These are phyloP conservation scores for Ustulina deusta DNA, from an alignment of 2,329 filamentous ascomycete species.

Conservation along the genomic window DNA sequence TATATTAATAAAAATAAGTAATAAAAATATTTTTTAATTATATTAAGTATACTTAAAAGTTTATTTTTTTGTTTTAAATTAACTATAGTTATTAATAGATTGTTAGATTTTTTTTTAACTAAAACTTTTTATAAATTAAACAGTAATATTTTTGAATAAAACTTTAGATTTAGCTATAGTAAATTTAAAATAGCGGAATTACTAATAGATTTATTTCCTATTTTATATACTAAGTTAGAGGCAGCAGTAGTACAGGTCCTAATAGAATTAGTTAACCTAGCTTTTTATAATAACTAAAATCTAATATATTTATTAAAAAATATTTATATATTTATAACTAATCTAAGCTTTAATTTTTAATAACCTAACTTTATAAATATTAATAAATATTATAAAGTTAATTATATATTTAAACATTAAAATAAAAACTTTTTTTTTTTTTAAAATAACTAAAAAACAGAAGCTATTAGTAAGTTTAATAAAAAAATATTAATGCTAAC, in stretches of 20 bases:
- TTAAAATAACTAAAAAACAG: no score
- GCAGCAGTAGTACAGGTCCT: background rate
- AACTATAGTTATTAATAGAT: background rate
- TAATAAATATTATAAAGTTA: background rate
- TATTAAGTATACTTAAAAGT: constrained; percentile 14
- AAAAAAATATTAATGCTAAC: no score
- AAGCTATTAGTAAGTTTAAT: no score
- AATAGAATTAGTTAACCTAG: background rate
- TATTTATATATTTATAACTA: no score
- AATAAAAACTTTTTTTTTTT: no score
- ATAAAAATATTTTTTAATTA: constrained; percentile 1
- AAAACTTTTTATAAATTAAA: background rate
- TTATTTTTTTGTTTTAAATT: background rate
- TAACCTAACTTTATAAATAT: background rate
- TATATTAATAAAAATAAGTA: constrained; percentile 4
- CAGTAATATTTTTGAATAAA: background rate
- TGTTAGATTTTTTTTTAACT: background rate
- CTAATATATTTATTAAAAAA: background rate
- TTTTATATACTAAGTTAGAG: background rate
- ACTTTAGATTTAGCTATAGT: background rate
- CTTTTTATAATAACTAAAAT: background rate
- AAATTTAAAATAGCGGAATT: background rate
- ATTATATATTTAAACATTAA: no score
- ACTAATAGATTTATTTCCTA: background rate
- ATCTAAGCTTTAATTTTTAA: no score